phyloP scores from a whole-genome alignment of 352 stramenopile species.

The Aphanomyces invadans region DNA sequence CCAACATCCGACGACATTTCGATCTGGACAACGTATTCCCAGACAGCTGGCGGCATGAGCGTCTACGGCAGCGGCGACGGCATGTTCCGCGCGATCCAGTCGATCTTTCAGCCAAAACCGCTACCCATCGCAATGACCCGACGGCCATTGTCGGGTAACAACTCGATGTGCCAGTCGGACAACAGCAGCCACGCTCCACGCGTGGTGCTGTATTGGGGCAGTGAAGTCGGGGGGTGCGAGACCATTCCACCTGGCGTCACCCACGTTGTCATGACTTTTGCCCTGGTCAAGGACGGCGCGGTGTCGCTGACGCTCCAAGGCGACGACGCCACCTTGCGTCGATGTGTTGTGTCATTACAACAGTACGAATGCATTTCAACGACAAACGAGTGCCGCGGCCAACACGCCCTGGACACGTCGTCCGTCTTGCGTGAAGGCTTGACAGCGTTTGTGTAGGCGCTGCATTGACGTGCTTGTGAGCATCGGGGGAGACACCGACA shows the following conservation, averaged over 20 bases:
- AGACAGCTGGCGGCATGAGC: not conserved
- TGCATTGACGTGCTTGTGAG: slow-evolving; percentile 54
- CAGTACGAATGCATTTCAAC: slow-evolving; percentile 25
- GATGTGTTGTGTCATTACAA: slow-evolving; percentile 50
- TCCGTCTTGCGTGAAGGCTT: not conserved
- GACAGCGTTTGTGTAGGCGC: slow-evolving; percentile 28
- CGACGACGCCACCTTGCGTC: slow-evolving; percentile 42
- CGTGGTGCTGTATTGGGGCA: slow-evolving; percentile 19
- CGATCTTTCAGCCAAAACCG: not conserved
- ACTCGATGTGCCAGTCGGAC: not conserved
- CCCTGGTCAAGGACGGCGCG: slow-evolving; percentile 43
- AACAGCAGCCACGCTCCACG: not conserved
- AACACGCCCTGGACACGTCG: not conserved
- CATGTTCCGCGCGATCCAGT: not conserved
- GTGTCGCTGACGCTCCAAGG: slow-evolving; percentile 55
- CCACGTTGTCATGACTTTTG: slow-evolving; percentile 67
- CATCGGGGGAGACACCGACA: slow-evolving; percentile 68
- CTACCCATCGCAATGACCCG: too few relatives aligned
- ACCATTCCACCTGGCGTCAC: slow-evolving; percentile 38
- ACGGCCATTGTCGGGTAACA: not conserved
- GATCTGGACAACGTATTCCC: not conserved
- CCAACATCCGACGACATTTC: not conserved
- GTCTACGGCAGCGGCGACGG: not conserved
- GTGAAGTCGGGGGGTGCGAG: slow-evolving; percentile 13
- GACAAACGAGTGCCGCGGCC: not conserved